phyloP scores from a whole-genome alignment of 192 early-diverging fungal genomes.

The Mortierella alpina region DNA sequence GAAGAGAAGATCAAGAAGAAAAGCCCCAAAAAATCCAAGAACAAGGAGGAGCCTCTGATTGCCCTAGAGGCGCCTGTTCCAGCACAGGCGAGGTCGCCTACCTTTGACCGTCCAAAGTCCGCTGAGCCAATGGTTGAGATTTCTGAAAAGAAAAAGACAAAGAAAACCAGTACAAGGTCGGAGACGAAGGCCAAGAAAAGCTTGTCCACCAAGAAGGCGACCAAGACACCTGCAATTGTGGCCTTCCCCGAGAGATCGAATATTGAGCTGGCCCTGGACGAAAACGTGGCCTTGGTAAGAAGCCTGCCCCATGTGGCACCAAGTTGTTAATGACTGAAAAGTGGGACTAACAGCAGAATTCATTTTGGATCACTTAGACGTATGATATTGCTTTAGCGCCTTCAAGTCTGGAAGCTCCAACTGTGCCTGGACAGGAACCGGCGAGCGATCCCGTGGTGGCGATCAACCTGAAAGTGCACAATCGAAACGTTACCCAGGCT shows the following conservation, averaged over 20 bases:
- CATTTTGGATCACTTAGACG: slow-evolving; percentile 12
- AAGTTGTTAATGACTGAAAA: neutral
- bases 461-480: slow-evolving; percentile 26
- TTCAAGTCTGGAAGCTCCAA: slow-evolving; percentile 23
- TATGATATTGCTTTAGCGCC: slow-evolving; percentile 40
- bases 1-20: slow-evolving; percentile 50
- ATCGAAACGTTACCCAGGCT: slow-evolving; percentile 25
- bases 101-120: slow-evolving; percentile 1
- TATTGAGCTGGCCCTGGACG: slow-evolving; percentile 29
- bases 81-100: slow-evolving; percentile 6
- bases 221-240: slow-evolving; percentile 40
- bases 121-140: slow-evolving; percentile 4
- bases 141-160: neutral
- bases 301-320: neutral
- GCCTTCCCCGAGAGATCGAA: slow-evolving; percentile 31
- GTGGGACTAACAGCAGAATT: neutral
- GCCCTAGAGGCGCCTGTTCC: slow-evolving; percentile 12
- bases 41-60: slow-evolving; percentile 21
- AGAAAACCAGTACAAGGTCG: slow-evolving; percentile 2
- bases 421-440: slow-evolving; percentile 17
- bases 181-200: slow-evolving; percentile 16
- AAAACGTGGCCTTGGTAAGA: slow-evolving; percentile 47
- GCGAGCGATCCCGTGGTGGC: slow-evolving; percentile 27
- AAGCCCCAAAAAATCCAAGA: slow-evolving; percentile 55
- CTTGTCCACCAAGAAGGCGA: slow-evolving; percentile 16